Evolutionary conservation across 352 stramenopile genomes (phyloP), one percentile per base, ranked within the genome.

Genomic region (Phytophthora pseudosyringae): DNA sequence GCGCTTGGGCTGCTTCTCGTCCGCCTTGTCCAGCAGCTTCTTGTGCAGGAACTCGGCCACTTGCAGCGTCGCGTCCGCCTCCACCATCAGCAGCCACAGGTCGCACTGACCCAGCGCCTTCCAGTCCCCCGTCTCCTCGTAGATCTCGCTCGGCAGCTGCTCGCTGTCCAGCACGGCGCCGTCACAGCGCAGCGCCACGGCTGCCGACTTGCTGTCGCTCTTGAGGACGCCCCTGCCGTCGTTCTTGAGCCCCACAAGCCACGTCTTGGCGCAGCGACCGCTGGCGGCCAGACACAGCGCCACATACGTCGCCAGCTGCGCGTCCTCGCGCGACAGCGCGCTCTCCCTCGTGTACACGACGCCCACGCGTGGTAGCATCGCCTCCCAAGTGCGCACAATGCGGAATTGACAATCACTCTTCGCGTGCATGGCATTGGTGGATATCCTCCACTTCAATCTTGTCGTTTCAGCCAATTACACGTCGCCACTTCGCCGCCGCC

Each of bases 81-180:
- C 84, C 7, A 91, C 45, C 48, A 89, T 53, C 31, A 93, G 18
- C 16, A 93, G 40, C 84, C 80, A 91, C 36, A 91, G 45, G 25
- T 85, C 71, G 32, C 82, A 93, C 9, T 81, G 67, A 7, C 48
- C 31, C n/a, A 93, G 66, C 48, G 15, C 43, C 10, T 72, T 67
- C 40, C 75, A 64, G 18, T 86, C 64, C 4, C n/a, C 15, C 0
- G 69, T 79, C 50, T 87, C 76, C 21, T 83, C 70, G 55, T 88
- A 93, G 2, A 43, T 26, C 0, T 64, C 53, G 8, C 4, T 28
- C 0, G 55, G 41, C 0, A 91, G 29, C 11, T 71, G 46, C 6
- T 48, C 38, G n/a, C 47, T 59, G 21, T 79, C 62, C 39, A 90
- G 48, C 26, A 86, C 60, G 16, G 75, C 57, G 48, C 80, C 80